Conservation (phyloP, 441 rosid genomes). For the Gossypium davidsonii region DNA sequence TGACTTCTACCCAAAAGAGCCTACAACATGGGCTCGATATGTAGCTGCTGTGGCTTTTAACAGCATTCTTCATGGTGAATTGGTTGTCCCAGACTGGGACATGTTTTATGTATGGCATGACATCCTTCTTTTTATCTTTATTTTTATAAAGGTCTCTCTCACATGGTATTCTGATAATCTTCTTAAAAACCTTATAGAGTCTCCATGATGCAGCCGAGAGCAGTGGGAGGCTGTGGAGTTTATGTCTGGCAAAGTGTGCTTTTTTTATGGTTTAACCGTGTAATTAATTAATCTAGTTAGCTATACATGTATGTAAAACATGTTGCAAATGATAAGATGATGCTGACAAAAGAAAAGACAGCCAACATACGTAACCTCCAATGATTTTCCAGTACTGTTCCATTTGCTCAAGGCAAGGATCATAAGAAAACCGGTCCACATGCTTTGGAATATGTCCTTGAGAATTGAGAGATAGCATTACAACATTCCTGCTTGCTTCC, state of each 20-base stretch:
- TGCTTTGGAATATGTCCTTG: background rate
- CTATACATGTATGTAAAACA: background rate
- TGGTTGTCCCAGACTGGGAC: slow-evolving; percentile 57
- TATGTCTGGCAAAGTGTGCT: slow-evolving; percentile 35
- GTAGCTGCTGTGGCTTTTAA: slow-evolving; percentile 50
- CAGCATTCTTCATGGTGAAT: slow-evolving; percentile 58
- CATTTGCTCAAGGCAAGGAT: no score
- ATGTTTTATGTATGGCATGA: slow-evolving; percentile 44
- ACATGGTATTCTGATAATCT: background rate
- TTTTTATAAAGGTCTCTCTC: background rate
- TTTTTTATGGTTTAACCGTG: background rate
- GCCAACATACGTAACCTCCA: no score
- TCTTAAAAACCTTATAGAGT: slow-evolving; percentile 32
- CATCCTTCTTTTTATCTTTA: background rate
- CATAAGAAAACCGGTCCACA: no score
- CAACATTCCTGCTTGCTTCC: background rate
- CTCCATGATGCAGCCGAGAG: slow-evolving; percentile 55
- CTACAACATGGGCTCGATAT: slow-evolving; percentile 43
- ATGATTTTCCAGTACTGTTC: no score
- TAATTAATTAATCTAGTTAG: background rate
- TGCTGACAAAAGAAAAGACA: background rate
- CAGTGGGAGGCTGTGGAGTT: slow-evolving; percentile 55
- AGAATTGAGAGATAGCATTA: background rate
- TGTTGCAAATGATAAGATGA: background rate
- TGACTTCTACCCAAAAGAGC: slow-evolving; percentile 46